These are phyloP conservation scores for Spinellus fusiger DNA, from an alignment of 192 early-diverging fungal species.

Conservation along the genomic window DNA sequence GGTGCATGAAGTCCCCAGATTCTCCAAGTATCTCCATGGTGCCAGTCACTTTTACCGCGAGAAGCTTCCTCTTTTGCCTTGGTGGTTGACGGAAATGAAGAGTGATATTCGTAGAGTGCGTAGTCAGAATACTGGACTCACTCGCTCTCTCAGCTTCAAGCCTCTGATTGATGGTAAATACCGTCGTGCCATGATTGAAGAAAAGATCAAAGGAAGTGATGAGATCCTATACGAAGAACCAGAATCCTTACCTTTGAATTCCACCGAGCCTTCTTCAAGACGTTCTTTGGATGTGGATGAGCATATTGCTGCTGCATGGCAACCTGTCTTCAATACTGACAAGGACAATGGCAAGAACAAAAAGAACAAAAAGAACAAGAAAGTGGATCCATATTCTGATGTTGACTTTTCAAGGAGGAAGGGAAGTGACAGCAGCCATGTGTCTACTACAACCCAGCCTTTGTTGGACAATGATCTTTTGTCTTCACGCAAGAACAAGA, in stretches of 20 bases:
- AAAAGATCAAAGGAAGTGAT: slow-evolving; percentile 9
- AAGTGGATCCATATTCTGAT: background rate
- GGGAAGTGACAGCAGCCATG: background rate
- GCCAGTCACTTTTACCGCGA: slow-evolving; percentile 31
- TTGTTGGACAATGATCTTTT: background rate
- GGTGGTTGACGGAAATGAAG: slow-evolving; percentile 42
- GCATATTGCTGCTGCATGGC: background rate
- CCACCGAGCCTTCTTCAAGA: background rate
- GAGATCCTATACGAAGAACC: background rate
- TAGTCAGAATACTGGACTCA: slow-evolving; percentile 18
- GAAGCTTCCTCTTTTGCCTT: slow-evolving; percentile 23
- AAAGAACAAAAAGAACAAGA: background rate
- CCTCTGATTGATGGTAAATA: slow-evolving; percentile 32
- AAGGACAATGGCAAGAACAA: background rate
- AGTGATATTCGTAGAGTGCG: slow-evolving; percentile 44
- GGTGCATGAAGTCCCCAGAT: slow-evolving; percentile 75
- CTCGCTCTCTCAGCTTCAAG: slow-evolving; percentile 33
- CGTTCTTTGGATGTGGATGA: background rate
- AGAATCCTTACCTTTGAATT: background rate
- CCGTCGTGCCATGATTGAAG: slow-evolving; percentile 31
- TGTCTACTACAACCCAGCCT: background rate
- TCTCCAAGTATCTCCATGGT: slow-evolving; percentile 88
- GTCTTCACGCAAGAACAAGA: background rate
- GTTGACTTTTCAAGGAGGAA: background rate
- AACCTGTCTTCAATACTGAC: background rate